Percentiles rank a stretch among this genome's conserved stretches.
phyloP scores from a whole-genome alignment of 1,139 yeast species.

The Candida anutae region DNA sequence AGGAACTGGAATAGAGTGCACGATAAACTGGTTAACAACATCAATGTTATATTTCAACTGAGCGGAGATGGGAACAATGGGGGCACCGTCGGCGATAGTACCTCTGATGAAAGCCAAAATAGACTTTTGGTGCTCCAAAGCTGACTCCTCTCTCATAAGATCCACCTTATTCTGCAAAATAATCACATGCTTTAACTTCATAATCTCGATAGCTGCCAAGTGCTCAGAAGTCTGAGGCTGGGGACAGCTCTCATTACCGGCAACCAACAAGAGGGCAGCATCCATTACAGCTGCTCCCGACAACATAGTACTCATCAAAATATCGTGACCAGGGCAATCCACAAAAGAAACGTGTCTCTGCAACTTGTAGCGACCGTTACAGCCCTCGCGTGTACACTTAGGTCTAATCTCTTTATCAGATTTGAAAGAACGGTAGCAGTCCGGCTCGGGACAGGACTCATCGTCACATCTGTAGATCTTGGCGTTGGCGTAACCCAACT shows the following conservation, averaged over 20 bases:
- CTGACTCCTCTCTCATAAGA: constrained; percentile 95
- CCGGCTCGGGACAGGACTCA: constrained; percentile 87
- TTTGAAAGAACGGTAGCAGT: constrained; percentile 88
- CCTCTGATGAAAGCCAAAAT: constrained; percentile 91
- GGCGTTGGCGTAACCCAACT: constrained; percentile 97
- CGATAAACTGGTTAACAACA: constrained; percentile 95
- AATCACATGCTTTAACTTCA: constrained; percentile 95
- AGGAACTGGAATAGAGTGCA: constrained; percentile 93
- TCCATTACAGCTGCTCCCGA: constrained; percentile 99
- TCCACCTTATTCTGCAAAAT: constrained; percentile 97
- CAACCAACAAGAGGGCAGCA: constrained; percentile 91
- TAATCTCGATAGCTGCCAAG: constrained; percentile 97
- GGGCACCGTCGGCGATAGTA: constrained; percentile 98
- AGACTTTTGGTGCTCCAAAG: constrained; percentile 90
- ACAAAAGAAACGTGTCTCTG: constrained; percentile 97
- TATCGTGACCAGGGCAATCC: constrained; percentile 99
- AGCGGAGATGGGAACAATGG: constrained; percentile 97
- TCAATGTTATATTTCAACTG: constrained; percentile 97
- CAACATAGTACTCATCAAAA: constrained; percentile 99
- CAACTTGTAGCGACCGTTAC: constrained; percentile 76
- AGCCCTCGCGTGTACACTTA: constrained; percentile 79
- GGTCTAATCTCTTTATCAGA: constrained; percentile 94
- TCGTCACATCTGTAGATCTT: constrained; percentile 92
- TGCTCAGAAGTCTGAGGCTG: constrained; percentile 99
- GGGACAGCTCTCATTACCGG: constrained; percentile 98